Evolutionary conservation across 2,329 filamentous ascomycete species (phyloP).

Genomic region (Cercospora sp.): DNA sequence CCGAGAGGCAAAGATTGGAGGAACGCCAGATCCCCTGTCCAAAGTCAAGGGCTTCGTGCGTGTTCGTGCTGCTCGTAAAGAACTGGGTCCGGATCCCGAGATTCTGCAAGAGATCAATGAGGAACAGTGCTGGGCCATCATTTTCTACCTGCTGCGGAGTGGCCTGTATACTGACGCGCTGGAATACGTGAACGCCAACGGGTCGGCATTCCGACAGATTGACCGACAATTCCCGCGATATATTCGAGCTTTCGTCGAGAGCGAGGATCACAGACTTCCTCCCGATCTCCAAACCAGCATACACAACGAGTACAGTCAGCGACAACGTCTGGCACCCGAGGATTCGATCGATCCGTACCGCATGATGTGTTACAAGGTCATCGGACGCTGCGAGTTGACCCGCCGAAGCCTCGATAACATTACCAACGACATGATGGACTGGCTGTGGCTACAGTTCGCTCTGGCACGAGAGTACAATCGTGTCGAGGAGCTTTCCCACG

Average conservation of each 20-base stretch:
- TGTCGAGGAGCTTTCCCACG: conserved; percentile 62
- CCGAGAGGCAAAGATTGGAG: conserved; percentile 84
- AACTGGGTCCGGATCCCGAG: conserved; percentile 75
- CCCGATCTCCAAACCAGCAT: conserved; percentile 82
- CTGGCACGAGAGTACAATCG: conserved; percentile 63
- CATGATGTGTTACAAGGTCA: conserved; percentile 96
- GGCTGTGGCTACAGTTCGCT: conserved; percentile 67
- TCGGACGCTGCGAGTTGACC: conserved; percentile 71
- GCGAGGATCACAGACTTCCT: conserved; percentile 73
- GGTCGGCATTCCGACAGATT: conserved; percentile 79
- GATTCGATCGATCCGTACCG: conserved; percentile 90
- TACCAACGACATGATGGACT: conserved; percentile 63
- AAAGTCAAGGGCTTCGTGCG: conserved; percentile 93
- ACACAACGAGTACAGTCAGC: conserved; percentile 84
- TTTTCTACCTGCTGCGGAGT: conserved; percentile 86
- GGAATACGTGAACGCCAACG: conserved; percentile 79
- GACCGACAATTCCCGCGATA: conserved; percentile 89
- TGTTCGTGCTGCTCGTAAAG: conserved; percentile 74
- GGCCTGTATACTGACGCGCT: conserved; percentile 83
- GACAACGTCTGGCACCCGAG: conserved; percentile 78
- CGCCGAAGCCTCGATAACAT: conserved; percentile 59
- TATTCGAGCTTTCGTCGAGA: conserved; percentile 78
- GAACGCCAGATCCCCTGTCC: conserved; percentile 81
- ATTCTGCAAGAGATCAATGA: conserved; percentile 69
- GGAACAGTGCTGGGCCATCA: conserved; percentile 89